Conservation (phyloP, 75 land plant species). For the Pinus tabuliformis region DNA sequence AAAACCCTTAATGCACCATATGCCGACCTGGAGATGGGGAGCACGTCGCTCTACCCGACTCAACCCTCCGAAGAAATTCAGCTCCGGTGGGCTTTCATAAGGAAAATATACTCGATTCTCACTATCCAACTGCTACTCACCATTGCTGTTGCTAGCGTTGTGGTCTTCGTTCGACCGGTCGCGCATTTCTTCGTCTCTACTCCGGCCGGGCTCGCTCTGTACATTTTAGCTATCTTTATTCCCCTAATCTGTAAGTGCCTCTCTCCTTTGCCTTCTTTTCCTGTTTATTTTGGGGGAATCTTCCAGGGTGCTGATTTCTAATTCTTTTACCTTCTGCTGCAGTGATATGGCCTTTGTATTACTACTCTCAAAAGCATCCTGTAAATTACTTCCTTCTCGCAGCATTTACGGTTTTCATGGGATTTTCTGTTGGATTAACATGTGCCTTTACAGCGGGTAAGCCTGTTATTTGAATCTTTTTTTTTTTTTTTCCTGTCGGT, state of each 20-base stretch:
- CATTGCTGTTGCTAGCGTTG: slow-evolving; percentile 57
- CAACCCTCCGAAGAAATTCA: too few relatives aligned
- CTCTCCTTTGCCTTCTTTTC: too few relatives aligned
- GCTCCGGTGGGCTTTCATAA: slow-evolving; percentile 74
- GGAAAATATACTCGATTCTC: slow-evolving; percentile 77
- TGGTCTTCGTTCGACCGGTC: slow-evolving; percentile 43
- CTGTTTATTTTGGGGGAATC: too few relatives aligned
- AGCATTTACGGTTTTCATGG: slow-evolving; percentile 8
- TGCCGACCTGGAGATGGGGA: too few relatives aligned
- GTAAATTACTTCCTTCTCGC: slow-evolving; percentile 15
- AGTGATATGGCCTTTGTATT: slow-evolving; percentile 18
- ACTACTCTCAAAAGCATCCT: slow-evolving; percentile 17
- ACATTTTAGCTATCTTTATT: slow-evolving; percentile 13
- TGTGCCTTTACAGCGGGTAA: not conserved
- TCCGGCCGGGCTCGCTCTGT: slow-evolving; percentile 38
- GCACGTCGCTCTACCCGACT: too few relatives aligned
- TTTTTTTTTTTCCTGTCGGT: too few relatives aligned
- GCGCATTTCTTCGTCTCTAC: slow-evolving; percentile 30
- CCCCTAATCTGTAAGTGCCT: too few relatives aligned
- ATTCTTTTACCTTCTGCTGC: slow-evolving; percentile 25
- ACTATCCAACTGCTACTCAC: slow-evolving; percentile 65
- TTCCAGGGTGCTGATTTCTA: slow-evolving; percentile 4
- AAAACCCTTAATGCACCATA: too few relatives aligned
- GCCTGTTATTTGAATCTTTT: too few relatives aligned
- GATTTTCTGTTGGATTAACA: slow-evolving; percentile 13